Conservation (phyloP, 352 stramenopile genomes). For the Globisporangium cederbergense region DNA sequence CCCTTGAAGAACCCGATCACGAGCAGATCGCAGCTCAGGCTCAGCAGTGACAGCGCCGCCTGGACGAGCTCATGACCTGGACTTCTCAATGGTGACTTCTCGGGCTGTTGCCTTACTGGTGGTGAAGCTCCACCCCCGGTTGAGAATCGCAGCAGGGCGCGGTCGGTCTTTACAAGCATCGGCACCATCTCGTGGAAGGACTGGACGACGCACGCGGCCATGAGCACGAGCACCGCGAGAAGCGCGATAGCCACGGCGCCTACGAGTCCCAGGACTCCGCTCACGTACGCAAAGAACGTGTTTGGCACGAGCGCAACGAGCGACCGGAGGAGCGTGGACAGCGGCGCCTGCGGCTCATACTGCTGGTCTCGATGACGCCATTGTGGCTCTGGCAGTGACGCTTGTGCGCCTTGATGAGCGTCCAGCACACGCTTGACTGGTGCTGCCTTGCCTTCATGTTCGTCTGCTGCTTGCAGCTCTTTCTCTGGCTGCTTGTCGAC, state of each 20-base stretch:
- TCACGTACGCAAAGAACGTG: constrained; percentile 11
- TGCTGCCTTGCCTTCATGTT: neutral
- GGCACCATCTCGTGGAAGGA: constrained; percentile 7
- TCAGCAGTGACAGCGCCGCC: constrained; percentile 3
- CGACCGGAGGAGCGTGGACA: neutral
- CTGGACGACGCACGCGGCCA: constrained; percentile 16
- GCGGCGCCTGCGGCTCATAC: neutral
- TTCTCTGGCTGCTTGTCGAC: neutral
- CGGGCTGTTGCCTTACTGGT: neutral
- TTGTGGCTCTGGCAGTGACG: neutral
- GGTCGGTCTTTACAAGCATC: constrained; percentile 5
- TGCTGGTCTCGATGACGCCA: neutral
- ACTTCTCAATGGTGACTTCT: neutral
- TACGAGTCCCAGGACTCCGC: constrained; percentile 15
- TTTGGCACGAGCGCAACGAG: constrained; percentile 8
- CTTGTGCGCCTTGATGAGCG: neutral
- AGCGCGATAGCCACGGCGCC: constrained; percentile 16
- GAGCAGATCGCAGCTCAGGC: constrained; percentile 14
- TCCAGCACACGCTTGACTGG: neutral
- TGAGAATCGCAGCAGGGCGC: constrained; percentile 6
- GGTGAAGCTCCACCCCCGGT: neutral
- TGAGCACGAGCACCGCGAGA: constrained; percentile 25
- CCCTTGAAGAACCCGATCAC: constrained; percentile 14
- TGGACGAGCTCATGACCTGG: neutral
- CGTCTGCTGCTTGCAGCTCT: neutral